A percentile compares a stretch with the other conserved stretches of the same genome.
Conservation (phyloP, 2,329 filamentous ascomycete species). For the Ceratocystis harringtonii region DNA sequence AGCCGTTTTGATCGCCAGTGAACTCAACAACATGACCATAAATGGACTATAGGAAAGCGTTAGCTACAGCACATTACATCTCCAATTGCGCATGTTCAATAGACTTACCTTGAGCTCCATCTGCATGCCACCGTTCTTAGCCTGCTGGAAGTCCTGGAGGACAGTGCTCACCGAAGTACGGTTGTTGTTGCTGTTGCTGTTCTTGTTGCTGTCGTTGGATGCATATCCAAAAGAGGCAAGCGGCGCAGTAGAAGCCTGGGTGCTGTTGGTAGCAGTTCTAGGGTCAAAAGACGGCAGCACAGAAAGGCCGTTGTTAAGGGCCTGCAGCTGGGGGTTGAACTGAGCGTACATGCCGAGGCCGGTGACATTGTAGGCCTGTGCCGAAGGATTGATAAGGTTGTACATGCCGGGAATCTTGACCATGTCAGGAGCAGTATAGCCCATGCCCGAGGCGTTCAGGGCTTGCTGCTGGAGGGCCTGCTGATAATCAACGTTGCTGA, state of each 20-base stretch:
- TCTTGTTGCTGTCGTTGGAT: conserved; percentile 8
- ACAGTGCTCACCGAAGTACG: conserved; percentile 43
- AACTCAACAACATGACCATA: conserved; percentile 83
- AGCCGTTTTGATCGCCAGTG: conserved; percentile 88
- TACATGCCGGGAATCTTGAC: conserved; percentile 1
- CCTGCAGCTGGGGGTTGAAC: conserved; percentile 4
- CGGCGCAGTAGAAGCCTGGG: background rate
- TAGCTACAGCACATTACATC: background rate
- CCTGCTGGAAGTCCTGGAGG: conserved; percentile 66
- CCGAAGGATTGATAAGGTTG: background rate
- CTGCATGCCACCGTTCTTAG: conserved; percentile 53
- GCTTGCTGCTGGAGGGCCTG: background rate
- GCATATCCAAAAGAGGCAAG: background rate
- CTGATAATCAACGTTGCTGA: background rate
- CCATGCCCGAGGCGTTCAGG: background rate
- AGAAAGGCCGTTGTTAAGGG: background rate
- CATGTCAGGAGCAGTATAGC: background rate
- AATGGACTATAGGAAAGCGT: conserved; percentile 45
- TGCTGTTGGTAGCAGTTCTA: background rate
- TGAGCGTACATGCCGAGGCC: background rate
- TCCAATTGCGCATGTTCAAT: background rate
- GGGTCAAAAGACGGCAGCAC: background rate
- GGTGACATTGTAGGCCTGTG: background rate
- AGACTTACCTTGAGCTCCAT: conserved; percentile 59
- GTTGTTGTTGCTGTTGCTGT: background rate